Conservation (phyloP, 2,329 filamentous ascomycete species). For the Epichloe glyceriae region DNA sequence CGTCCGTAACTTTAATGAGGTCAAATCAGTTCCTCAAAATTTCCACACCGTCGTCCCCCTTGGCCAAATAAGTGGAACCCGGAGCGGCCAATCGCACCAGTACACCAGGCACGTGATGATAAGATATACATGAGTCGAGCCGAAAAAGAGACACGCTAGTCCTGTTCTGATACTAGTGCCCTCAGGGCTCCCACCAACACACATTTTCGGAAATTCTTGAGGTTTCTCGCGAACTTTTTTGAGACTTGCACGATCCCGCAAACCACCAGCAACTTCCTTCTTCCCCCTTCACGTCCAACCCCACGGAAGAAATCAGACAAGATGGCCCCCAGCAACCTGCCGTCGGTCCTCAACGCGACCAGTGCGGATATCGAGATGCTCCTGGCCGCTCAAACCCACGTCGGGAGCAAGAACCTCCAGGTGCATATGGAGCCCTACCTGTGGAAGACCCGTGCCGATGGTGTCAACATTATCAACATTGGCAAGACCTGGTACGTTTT, state of each 20-base stretch:
- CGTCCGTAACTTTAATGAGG: background rate
- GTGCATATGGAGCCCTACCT: slow-evolving; percentile 99
- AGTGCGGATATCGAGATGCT: slow-evolving; percentile 99
- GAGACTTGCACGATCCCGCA: slow-evolving; percentile 13
- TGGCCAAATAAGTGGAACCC: background rate
- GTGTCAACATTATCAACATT: slow-evolving; percentile 98
- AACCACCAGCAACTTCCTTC: slow-evolving; percentile 16
- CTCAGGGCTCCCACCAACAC: slow-evolving; percentile 24
- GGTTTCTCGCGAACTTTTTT: slow-evolving; percentile 31
- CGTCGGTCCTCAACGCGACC: slow-evolving; percentile 91
- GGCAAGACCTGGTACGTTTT: slow-evolving; percentile 92
- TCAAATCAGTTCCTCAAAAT: slow-evolving; percentile 17
- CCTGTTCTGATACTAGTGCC: slow-evolving; percentile 13
- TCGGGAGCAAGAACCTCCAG: slow-evolving; percentile 98
- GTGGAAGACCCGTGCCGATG: slow-evolving; percentile 98
- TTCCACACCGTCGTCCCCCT: slow-evolving; percentile 12
- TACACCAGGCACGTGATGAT: slow-evolving; percentile 18
- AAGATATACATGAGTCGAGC: background rate
- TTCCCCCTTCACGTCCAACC: slow-evolving; percentile 16
- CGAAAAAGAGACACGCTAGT: slow-evolving; percentile 11
- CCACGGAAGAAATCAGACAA: slow-evolving; percentile 41
- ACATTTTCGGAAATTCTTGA: slow-evolving; percentile 26
- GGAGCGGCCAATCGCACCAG: slow-evolving; percentile 8
- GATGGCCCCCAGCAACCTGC: slow-evolving; percentile 93
- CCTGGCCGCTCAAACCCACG: slow-evolving; percentile 89